Percentiles rank a stretch among this genome's conserved stretches.
Conservation (phyloP, 2,329 filamentous ascomycete species). For the Dryadomyces quercus-mongolicae region DNA sequence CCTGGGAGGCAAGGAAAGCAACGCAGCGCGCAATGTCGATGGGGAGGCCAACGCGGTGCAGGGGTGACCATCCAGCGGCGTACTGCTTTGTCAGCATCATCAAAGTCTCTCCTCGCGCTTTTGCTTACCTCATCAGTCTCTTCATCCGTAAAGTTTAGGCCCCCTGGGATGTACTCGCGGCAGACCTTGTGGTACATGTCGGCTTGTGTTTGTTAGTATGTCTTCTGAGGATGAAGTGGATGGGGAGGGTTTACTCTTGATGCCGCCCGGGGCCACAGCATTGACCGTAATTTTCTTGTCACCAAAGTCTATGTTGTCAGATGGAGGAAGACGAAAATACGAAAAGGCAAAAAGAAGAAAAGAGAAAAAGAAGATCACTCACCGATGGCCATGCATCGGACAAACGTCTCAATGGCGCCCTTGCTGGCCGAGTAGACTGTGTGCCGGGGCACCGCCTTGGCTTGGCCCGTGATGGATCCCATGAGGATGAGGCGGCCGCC, state of each 20-base stretch:
- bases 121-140: conserved; percentile 13
- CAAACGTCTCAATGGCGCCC: conserved; percentile 23
- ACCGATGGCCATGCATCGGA: conserved; percentile 17
- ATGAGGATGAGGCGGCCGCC: conserved; percentile 53
- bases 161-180: conserved; percentile 27
- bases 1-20: conserved; percentile 20
- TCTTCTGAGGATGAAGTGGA: neutral
- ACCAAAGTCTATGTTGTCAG: conserved; percentile 18
- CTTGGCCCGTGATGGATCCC: conserved; percentile 42
- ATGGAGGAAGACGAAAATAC: neutral
- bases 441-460: conserved; percentile 19
- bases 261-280: conserved; percentile 22
- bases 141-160: conserved; percentile 17
- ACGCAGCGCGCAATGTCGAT: conserved; percentile 21
- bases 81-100: conserved; percentile 10
- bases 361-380: neutral
- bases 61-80: conserved; percentile 24
- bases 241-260: conserved; percentile 15
- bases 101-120: accelerated
- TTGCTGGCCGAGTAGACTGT: conserved; percentile 24
- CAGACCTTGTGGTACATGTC: conserved; percentile 23
- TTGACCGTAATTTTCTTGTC: conserved; percentile 25
- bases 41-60: conserved; percentile 19
- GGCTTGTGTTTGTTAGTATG: neutral
- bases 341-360: neutral